Base-by-base conservation (phyloP, 257 asterid species). In the Gentiana macrophylla region DNA sequence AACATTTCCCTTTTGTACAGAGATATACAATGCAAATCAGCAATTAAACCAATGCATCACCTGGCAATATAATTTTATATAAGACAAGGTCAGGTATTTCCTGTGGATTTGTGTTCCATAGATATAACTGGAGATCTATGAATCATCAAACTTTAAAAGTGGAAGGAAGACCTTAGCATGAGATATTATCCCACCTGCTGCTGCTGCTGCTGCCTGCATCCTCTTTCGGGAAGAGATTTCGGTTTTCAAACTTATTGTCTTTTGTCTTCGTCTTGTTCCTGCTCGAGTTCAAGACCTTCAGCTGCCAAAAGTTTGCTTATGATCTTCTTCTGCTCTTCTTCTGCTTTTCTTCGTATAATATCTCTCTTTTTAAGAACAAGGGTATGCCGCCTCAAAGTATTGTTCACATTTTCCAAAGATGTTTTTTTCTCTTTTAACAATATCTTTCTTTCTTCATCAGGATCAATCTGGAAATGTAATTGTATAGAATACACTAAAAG, bases 211-310 rank as follows among this genome's bases (percentile, higher is more conserved):
- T 5, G 46, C 46, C 46, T 5, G 9, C 46, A 41, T 7, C 9
- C 46, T 24, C 24, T 24, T 24, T 24, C 24, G 24, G 24, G 9
- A 41, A 41, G 46, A 10, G 46, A 41, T 10, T 5, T 41, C 46
- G 6, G 46, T 10, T 3, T 41, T 2, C 6, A 66, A 32, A 41
- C 55, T 70, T 71, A 79, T 55, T 49, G 35, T 33, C 77, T 65
- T 51, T 72, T 71, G 57, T 75, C 86, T 53, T 83, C 89, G 57
- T 75, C 86, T 53, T 83, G 86, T 56, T 88, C 95, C 2, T 70
- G 72, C 12, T 63, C 97, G 36, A 88, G 95, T 74, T 92, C 97
- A 49, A 88, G 94, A 58, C 95, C 99, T 80, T 92, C 99, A 41
- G 90, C 94, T 64, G 90, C 95, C 35, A 92, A 79, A 66, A 88